Evolutionary conservation across 768 basidiomycete species (phyloP).

Genomic region (Coprinopsis marcescibilis): DNA sequence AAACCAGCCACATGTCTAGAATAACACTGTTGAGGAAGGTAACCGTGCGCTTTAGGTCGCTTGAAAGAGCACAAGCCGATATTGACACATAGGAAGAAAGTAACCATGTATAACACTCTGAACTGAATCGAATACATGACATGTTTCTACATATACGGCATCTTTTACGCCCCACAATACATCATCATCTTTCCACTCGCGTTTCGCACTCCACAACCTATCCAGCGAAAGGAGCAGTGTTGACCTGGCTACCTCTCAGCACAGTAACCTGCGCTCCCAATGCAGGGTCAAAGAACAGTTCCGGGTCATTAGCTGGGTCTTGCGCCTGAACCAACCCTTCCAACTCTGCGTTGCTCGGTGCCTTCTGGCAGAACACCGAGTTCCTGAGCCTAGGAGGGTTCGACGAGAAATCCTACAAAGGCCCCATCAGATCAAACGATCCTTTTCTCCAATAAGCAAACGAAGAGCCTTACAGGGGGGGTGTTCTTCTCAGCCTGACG

Average conservation of each 20-base stretch:
- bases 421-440: neutral
- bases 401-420: conserved; percentile 38
- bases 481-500: conserved; percentile 58
- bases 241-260: conserved; percentile 39
- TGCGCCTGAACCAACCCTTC: conserved; percentile 46
- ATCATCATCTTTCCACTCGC: too few species aligned
- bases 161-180: too few species aligned
- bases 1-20: too few species aligned
- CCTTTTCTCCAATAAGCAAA: neutral
- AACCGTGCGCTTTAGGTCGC: too few species aligned
- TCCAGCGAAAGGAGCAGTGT: conserved; percentile 40
- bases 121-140: too few species aligned
- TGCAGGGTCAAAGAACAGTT: conserved; percentile 47
- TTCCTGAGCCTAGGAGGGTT: conserved; percentile 46
- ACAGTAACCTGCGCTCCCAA: conserved; percentile 34
- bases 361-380: conserved; percentile 53
- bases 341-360: conserved; percentile 44
- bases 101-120: too few species aligned
- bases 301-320: conserved; percentile 45
- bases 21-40: too few species aligned
- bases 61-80: too few species aligned
- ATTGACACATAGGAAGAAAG: too few species aligned
- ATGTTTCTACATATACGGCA: too few species aligned
- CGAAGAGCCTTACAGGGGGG: conserved; percentile 30
- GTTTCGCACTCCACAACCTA: too few species aligned